Evolutionary conservation across 2,329 filamentous ascomycete genomes (phyloP).

Genomic region (Acarospora socialis): DNA sequence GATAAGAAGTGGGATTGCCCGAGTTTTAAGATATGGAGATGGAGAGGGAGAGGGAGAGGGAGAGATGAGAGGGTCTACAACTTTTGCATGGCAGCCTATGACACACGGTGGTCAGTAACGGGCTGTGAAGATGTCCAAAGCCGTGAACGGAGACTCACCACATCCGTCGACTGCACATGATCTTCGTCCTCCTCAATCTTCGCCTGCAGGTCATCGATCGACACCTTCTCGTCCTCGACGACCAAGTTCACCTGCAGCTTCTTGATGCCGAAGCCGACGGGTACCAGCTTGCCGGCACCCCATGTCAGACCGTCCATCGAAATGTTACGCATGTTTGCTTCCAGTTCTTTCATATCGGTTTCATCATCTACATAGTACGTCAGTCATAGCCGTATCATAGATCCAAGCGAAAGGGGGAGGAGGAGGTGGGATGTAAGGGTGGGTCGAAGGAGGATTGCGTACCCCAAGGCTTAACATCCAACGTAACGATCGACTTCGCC

Average conservation of each 20-base stretch:
- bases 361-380: conserved; percentile 55
- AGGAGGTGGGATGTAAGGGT: too few species aligned
- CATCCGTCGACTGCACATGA: conserved; percentile 85
- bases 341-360: conserved; percentile 76
- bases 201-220: conserved; percentile 72
- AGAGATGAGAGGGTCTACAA: conserved; percentile 49
- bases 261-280: conserved; percentile 95
- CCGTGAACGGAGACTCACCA: conserved; percentile 37
- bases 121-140: conserved; percentile 1
- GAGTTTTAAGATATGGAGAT: conserved; percentile 23
- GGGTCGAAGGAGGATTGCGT: conserved; percentile 34
- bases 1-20: too few species aligned
- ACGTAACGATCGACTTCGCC: conserved; percentile 89
- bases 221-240: conserved; percentile 93
- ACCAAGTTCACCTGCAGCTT: conserved; percentile 99
- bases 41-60: too few species aligned
- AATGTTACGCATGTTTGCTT: conserved; percentile 66
- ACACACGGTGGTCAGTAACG: conserved; percentile 12
- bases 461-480: conserved; percentile 99
- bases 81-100: conserved; percentile 69
- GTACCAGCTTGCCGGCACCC: conserved; percentile 79
- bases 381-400: background rate
- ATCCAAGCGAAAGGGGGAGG: background rate
- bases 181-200: conserved; percentile 81
- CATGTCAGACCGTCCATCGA: conserved; percentile 90